Evolutionary conservation across 495 filamentous ascomycete species (phyloP).

Genomic region (Lentithecium fluviatile): DNA sequence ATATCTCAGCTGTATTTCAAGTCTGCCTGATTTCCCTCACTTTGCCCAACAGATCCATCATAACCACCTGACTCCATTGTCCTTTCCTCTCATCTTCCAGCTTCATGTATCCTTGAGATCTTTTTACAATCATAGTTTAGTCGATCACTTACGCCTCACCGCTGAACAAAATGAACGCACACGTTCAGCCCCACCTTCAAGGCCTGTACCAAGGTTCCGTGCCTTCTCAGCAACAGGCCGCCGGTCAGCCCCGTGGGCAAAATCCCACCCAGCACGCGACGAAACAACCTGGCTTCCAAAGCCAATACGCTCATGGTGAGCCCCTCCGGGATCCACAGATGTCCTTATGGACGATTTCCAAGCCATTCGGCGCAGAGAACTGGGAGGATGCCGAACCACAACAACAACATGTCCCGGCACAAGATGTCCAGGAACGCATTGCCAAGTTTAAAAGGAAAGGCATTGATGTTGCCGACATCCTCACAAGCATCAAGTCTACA

Average conservation of each 20-base stretch:
- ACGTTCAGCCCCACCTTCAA: background rate
- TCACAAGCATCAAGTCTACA: slow-evolving; percentile 6
- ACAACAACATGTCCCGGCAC: slow-evolving; percentile 1
- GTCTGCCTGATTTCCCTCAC: background rate
- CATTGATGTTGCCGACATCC: background rate
- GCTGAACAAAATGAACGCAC: background rate
- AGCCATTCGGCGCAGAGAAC: background rate
- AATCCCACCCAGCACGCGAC: background rate
- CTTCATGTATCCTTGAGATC: background rate
- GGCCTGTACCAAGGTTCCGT: background rate
- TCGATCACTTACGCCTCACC: too few species aligned
- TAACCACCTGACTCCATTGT: background rate
- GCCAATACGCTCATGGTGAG: slow-evolving; percentile 2
- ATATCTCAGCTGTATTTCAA: background rate
- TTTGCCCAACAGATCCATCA: background rate
- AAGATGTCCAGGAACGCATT: background rate
- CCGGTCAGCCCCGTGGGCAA: background rate
- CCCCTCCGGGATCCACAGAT: slow-evolving; percentile 8
- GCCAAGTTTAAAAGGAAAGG: background rate
- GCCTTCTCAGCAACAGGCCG: background rate
- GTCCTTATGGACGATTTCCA: slow-evolving; percentile 4
- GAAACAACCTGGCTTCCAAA: slow-evolving; percentile 6
- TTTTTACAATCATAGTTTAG: background rate
- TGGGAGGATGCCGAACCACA: slow-evolving; percentile 10
- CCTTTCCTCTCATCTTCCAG: background rate